A percentile compares a stretch with the other conserved stretches of the same genome.
phyloP scores from a whole-genome alignment of 345 rosid genomes.

The Ricinus communis region DNA sequence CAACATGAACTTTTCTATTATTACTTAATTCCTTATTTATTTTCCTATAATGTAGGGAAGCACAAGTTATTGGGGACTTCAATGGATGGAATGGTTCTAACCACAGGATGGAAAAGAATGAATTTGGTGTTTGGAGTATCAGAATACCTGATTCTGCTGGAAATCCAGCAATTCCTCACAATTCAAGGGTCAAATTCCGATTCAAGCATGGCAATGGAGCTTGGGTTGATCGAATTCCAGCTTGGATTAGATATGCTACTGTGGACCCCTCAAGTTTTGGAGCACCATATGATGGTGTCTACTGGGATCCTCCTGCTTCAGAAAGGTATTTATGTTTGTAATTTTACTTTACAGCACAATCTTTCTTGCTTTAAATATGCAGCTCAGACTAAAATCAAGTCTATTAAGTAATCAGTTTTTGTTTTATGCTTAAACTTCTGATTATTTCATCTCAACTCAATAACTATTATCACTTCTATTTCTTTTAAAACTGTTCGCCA shows the following conservation, averaged over 20 bases:
- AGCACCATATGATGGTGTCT: slow-evolving; percentile 75
- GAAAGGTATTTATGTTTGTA: slow-evolving; percentile 49
- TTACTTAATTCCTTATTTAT: slow-evolving; percentile 15
- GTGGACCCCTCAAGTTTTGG: slow-evolving; percentile 57
- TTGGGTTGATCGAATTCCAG: slow-evolving; percentile 74
- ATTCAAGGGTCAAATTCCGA: slow-evolving; percentile 67
- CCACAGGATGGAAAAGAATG: slow-evolving; percentile 68
- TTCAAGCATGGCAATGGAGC: slow-evolving; percentile 60
- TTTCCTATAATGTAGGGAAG: slow-evolving; percentile 52
- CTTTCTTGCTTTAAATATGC: neutral
- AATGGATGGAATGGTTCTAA: slow-evolving; percentile 80
- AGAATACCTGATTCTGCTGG: slow-evolving; percentile 56
- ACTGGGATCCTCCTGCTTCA: slow-evolving; percentile 69
- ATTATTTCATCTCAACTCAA: too few relatives aligned
- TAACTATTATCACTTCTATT: neutral
- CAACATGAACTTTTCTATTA: neutral
- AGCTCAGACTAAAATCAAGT: neutral
- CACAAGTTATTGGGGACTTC: slow-evolving; percentile 71
- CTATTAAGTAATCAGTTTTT: too few relatives aligned
- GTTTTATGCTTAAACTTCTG: too few relatives aligned
- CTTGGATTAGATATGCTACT: slow-evolving; percentile 77
- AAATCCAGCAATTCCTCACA: slow-evolving; percentile 65
- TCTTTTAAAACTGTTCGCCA: slow-evolving; percentile 3
- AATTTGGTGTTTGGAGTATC: slow-evolving; percentile 78
- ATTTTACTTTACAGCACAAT: neutral